Conservation (phyloP, 2,329 filamentous ascomycete genomes). For the Talaromyces sp. region DNA sequence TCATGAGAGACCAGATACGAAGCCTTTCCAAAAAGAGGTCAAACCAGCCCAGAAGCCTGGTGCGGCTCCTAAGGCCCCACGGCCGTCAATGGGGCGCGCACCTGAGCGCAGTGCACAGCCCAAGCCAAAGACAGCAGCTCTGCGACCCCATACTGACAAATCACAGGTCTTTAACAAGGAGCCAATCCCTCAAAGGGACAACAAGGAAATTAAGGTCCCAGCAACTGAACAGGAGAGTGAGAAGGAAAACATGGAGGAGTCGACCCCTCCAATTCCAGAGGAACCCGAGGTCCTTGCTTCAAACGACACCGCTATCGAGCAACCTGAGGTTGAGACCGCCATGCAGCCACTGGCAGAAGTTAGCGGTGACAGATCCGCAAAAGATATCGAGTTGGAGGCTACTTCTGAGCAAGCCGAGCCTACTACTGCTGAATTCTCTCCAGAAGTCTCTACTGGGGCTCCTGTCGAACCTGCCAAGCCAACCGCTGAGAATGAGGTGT, state of each 20-base stretch:
- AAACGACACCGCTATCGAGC: constrained; percentile 3
- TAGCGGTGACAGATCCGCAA: background rate
- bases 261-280: constrained; percentile 9
- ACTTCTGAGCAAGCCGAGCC: background rate
- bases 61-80: constrained; percentile 23
- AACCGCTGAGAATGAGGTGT: no score
- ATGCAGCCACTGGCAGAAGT: constrained; percentile 4
- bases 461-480: no score
- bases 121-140: constrained; percentile 19
- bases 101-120: constrained; percentile 21
- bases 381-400: constrained; percentile 5
- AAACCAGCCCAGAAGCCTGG: background rate
- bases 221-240: constrained; percentile 16
- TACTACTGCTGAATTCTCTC: background rate
- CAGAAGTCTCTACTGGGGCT: background rate
- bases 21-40: constrained; percentile 39
- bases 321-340: background rate
- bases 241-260: constrained; percentile 22
- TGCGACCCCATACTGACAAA: constrained; percentile 27
- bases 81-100: constrained; percentile 27
- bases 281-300: constrained; percentile 8
- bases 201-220: constrained; percentile 7
- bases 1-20: constrained; percentile 50
- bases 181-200: constrained; percentile 10
- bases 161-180: constrained; percentile 12